Conservation (phyloP, 1,284 basidiomycete species). For the Ceratobasidium sp. region DNA sequence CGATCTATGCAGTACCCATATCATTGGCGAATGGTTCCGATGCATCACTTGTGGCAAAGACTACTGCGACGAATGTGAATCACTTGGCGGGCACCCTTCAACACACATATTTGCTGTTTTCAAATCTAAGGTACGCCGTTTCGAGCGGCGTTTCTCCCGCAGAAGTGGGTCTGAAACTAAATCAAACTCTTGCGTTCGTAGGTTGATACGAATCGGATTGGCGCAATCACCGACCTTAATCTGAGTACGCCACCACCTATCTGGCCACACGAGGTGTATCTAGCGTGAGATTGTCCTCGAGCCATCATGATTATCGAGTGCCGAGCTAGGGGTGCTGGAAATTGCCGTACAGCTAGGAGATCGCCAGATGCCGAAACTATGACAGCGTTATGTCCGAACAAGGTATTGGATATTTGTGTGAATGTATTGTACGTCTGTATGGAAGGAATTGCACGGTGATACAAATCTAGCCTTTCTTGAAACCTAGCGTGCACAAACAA, state of each 20-base stretch:
- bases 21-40: conserved; percentile 84
- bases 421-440: neutral
- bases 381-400: neutral
- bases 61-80: conserved; percentile 80
- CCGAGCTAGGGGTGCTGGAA: neutral
- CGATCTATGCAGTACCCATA: conserved; percentile 75
- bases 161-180: neutral
- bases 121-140: conserved; percentile 70
- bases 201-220: conserved; percentile 63
- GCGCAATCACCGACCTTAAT: conserved; percentile 38
- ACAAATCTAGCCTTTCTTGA: conserved; percentile 73
- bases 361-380: conserved; percentile 3
- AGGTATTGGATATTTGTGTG: neutral
- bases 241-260: conserved; percentile 37
- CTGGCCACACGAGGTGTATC: conserved; percentile 37
- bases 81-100: conserved; percentile 77
- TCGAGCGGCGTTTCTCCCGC: neutral
- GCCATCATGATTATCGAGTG: neutral
- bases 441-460: no score
- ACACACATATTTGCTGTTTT: conserved; percentile 86
- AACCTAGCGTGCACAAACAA: conserved; percentile 57
- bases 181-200: conserved; percentile 44
- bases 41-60: conserved; percentile 87
- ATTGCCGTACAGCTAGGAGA: neutral
- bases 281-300: neutral